Evolutionary conservation across 257 asterid species (phyloP).

Genomic region (Nicotiana obtusifolia): DNA sequence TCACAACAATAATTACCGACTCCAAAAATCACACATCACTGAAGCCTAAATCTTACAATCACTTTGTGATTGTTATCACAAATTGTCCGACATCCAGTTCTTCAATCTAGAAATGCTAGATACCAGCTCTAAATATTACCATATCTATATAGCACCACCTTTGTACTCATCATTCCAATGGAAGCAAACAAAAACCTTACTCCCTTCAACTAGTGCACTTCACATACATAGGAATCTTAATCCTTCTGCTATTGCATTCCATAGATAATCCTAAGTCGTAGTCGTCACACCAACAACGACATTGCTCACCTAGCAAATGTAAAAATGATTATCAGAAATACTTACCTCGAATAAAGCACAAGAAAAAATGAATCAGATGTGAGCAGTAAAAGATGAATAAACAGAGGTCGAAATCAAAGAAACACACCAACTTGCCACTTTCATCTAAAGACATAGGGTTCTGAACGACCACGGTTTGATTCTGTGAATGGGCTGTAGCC

Average conservation of each 20-base stretch:
- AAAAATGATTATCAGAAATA: conserved; percentile 1
- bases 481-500: conserved; percentile 47
- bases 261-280: conserved; percentile 4
- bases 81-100: background rate
- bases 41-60: background rate
- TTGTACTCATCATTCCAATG: background rate
- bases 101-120: background rate
- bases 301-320: conserved; percentile 55
- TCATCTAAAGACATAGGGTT: conserved; percentile 84
- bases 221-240: background rate
- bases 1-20: background rate
- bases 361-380: background rate
- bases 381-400: conserved; percentile 8
- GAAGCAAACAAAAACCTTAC: background rate
- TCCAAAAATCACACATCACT: background rate
- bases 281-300: conserved; percentile 86
- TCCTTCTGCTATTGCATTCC: background rate
- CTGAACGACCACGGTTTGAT: conserved; percentile 88
- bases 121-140: background rate
- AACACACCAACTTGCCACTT: conserved; percentile 82
- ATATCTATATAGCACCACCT: background rate
- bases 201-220: background rate
- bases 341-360: background rate
- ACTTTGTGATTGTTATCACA: background rate
- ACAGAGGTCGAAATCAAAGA: background rate